phyloP scores from a whole-genome alignment of 352 stramenopile genomes.

The Pythium chondricola region DNA sequence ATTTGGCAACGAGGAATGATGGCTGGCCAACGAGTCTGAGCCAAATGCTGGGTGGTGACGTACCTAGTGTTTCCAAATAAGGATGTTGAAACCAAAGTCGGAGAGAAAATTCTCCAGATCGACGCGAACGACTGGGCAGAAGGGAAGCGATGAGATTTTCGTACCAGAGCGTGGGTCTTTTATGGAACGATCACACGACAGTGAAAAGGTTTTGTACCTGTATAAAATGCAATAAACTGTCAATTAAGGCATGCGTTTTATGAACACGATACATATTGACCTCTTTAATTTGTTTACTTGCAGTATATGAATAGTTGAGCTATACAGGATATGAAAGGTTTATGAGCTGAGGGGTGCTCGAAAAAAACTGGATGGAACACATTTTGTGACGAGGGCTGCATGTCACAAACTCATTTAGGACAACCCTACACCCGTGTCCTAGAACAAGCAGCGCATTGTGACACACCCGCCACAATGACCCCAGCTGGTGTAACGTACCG shows the following conservation, averaged over 20 bases:
- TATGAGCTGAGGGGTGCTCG: neutral
- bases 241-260: too few species aligned
- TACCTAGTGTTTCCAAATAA: neutral
- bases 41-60: neutral
- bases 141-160: neutral
- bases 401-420: too few species aligned
- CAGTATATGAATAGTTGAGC: too few species aligned
- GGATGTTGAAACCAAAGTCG: neutral
- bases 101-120: slow-evolving; percentile 9
- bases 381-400: too few species aligned
- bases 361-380: slow-evolving; percentile 8
- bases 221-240: too few species aligned
- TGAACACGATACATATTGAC: too few species aligned
- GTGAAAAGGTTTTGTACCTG: neutral
- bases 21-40: neutral
- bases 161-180: too few species aligned
- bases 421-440: too few species aligned
- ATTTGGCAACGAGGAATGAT: slow-evolving; percentile 11
- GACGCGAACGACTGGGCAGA: slow-evolving; percentile 1
- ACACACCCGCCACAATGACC: too few species aligned
- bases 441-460: too few species aligned
- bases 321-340: neutral
- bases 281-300: too few species aligned
- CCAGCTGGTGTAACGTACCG: too few species aligned
- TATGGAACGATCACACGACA: slow-evolving; percentile 6